Evolutionary conservation across 345 rosid genomes (phyloP), one percentile per base, ranked within the genome.

Genomic region (Clausena lansium): DNA sequence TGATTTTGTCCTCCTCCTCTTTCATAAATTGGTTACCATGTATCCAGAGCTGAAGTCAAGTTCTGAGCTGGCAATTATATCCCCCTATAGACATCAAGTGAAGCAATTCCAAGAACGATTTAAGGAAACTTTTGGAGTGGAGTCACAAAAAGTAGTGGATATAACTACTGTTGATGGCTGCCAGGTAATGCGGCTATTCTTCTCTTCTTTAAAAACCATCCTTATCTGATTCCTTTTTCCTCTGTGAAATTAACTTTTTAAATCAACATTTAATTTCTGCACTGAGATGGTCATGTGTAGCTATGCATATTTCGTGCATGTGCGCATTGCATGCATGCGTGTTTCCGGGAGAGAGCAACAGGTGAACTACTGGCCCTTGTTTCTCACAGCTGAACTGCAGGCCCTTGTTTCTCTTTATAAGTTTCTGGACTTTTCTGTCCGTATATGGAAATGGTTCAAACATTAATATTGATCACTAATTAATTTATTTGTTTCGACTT

Each of bases 121-220:
- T 67, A 78, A 79, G 80, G 94, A 92, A 45, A 91, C 83, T 69
- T 94, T 96, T 85, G 97, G 95, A 52, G 84, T 85, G 64, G 99
- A 93, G 32, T 88, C 97, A 15, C 78, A 84, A 67, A 87, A 87
- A 71, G 87, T 90, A 38, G 98, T 91, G 28, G 98, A 96, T 79
- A 92, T 96, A 72, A 92, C 90, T 74, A 96, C 97, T 13, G 94
- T 94, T 54, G 98, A 96, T 76, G 99, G 99, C 71, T 96, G 94
- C 85, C 99, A 96, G 99, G 99, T 95, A 84, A 77, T 67, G 63
- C 70, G 39, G 36, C 57, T 59, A 57, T 71, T 78, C 25, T 64
- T 59, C 14, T 15, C 35, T 76, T 54, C 41, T 39, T 39, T 27
- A 36, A 22, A 39, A 30, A 71, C n/a, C 33, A 25, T 50, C 5